Evolutionary conservation across 208 protist genomes (phyloP).

Genomic region (Leishmania guyanensis): DNA sequence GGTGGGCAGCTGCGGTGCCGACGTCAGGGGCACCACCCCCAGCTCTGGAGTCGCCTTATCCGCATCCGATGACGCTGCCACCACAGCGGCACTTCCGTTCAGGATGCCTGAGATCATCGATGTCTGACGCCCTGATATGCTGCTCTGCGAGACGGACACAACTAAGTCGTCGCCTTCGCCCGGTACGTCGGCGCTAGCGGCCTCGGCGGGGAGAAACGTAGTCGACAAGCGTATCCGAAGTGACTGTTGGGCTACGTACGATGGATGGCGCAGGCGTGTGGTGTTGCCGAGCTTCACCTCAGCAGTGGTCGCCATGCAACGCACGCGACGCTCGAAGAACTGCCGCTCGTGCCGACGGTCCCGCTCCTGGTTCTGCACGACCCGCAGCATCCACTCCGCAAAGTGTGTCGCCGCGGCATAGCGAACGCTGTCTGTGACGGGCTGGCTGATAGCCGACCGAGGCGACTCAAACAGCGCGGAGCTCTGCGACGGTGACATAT

Average conservation of each 20-base stretch:
- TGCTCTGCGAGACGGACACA: not conserved
- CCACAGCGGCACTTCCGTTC: not conserved
- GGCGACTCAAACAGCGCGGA: slow-evolving; percentile 8
- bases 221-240: slow-evolving; percentile 20
- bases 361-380: slow-evolving; percentile 42
- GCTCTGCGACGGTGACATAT: not conserved
- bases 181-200: slow-evolving; percentile 2
- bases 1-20: not conserved
- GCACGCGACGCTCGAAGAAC: slow-evolving; percentile 14
- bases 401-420: slow-evolving; percentile 49
- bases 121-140: not conserved
- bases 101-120: not conserved
- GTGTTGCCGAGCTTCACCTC: slow-evolving; percentile 7
- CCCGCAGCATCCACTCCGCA: slow-evolving; percentile 51
- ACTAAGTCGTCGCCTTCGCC: slow-evolving; percentile 16
- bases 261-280: slow-evolving; percentile 19
- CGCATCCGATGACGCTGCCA: not conserved
- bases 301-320: slow-evolving; percentile 3
- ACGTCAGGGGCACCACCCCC: slow-evolving; percentile 11
- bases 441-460: not conserved
- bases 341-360: slow-evolving; percentile 36
- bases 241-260: slow-evolving; percentile 17
- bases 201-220: slow-evolving; percentile 9
- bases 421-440: slow-evolving; percentile 19
- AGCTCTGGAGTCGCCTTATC: not conserved